These are phyloP conservation scores for Taphrina flavorubra DNA, from an alignment of 1,139 yeast genomes.

Conservation along the genomic window DNA sequence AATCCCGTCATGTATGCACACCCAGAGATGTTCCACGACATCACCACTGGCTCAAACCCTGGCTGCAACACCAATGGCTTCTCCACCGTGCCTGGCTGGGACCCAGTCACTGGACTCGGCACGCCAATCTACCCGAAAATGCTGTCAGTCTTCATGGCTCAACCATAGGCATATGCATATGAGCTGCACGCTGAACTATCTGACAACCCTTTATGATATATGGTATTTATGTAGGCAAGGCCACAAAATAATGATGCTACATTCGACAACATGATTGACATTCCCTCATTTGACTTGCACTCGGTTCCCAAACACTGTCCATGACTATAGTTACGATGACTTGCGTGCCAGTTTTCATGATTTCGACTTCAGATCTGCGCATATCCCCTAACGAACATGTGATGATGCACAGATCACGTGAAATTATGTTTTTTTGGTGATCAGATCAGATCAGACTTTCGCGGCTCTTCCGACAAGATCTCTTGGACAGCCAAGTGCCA, in stretches of 20 bases:
- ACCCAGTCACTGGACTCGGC: slow-evolving; percentile 35
- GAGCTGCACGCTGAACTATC: too few relatives aligned
- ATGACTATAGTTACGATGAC: too few relatives aligned
- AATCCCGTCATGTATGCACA: slow-evolving; percentile 27
- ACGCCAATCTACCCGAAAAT: slow-evolving; percentile 20
- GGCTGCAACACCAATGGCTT: slow-evolving; percentile 38
- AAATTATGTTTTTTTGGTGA: slow-evolving; percentile 1
- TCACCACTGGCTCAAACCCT: slow-evolving; percentile 21
- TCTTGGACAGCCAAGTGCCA: too few relatives aligned
- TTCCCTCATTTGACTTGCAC: too few relatives aligned
- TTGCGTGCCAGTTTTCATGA: too few relatives aligned
- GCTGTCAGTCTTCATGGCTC: slow-evolving; percentile 11
- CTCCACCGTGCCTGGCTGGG: slow-evolving; percentile 25
- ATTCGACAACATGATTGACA: too few relatives aligned
- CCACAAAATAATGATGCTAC: too few relatives aligned
- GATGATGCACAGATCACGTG: background rate
- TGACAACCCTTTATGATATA: too few relatives aligned
- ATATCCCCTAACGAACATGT: background rate
- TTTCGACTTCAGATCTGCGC: too few relatives aligned
- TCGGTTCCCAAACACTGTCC: too few relatives aligned
- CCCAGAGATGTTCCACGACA: slow-evolving; percentile 22
- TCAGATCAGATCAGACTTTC: slow-evolving; percentile 3
- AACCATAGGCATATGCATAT: background rate
- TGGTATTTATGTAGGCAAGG: too few relatives aligned
- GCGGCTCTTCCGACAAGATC: background rate